Evolutionary conservation across 2,329 filamentous ascomycete genomes (phyloP).

Genomic region (Monosporascus ibericus): DNA sequence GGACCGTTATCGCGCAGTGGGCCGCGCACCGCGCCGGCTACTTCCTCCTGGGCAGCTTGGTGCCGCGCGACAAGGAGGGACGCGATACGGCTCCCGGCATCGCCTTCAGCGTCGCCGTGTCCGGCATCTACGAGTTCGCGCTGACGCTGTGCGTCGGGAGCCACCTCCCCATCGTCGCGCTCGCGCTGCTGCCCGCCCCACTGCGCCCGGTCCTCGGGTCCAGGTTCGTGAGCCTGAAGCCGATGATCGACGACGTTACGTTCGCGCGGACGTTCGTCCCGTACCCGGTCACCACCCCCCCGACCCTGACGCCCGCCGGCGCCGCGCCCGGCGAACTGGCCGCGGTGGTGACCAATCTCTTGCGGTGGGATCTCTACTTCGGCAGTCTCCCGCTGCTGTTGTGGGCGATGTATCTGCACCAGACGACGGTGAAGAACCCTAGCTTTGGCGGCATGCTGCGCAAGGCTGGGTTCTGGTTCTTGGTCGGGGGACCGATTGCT

Average conservation of each 20-base stretch:
- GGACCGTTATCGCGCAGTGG: conserved; percentile 13
- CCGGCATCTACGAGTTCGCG: conserved; percentile 23
- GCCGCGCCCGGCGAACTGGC: conserved; percentile 19
- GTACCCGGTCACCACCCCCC: conserved; percentile 7
- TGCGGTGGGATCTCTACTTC: conserved; percentile 25
- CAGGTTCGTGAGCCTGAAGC: conserved; percentile 11
- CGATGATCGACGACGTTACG: conserved; percentile 16
- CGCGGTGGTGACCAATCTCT: conserved; percentile 17
- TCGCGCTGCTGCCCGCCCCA: conserved; percentile 14
- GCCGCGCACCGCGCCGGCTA: conserved; percentile 17
- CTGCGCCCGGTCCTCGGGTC: conserved; percentile 14
- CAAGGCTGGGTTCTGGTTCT: conserved; percentile 19
- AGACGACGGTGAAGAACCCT: conserved; percentile 14
- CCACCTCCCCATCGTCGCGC: conserved; percentile 19
- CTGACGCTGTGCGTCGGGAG: conserved; percentile 16
- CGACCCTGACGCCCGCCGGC: conserved; percentile 9
- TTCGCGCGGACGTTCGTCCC: conserved; percentile 21
- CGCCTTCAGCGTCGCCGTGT: conserved; percentile 17
- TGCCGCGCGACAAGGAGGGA: conserved; percentile 14
- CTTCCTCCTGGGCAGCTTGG: conserved; percentile 17
- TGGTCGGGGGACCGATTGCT: conserved; percentile 17
- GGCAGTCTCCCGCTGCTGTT: conserved; percentile 18
- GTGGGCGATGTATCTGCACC: conserved; percentile 24
- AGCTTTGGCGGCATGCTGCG: conserved; percentile 9
- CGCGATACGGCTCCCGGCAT: conserved; percentile 17